Conservation (phyloP, 176 grass and related monocot species). For the Carex littledalei region DNA sequence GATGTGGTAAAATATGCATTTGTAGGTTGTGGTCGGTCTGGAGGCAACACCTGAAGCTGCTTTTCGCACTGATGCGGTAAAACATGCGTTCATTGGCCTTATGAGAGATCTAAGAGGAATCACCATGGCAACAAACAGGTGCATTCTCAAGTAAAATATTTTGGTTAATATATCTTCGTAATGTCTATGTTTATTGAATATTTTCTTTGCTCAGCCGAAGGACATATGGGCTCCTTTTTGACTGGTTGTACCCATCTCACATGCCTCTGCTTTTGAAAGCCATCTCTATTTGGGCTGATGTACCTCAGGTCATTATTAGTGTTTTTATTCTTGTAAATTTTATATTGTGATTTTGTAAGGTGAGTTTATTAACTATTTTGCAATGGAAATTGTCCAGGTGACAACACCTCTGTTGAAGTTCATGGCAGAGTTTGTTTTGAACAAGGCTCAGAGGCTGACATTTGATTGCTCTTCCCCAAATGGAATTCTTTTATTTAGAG, state of each 20-base stretch:
- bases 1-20: background rate
- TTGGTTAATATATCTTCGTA: background rate
- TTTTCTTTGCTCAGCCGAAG: conserved; percentile 56
- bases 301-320: conserved; percentile 57
- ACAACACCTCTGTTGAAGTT: conserved; percentile 96
- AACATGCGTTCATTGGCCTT: conserved; percentile 87
- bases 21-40: conserved; percentile 66
- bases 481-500: conserved; percentile 95
- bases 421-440: conserved; percentile 88
- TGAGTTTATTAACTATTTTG: conserved; percentile 8
- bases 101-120: conserved; percentile 96
- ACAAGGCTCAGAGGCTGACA: conserved; percentile 94
- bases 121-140: conserved; percentile 96
- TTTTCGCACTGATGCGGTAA: conserved; percentile 71
- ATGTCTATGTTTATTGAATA: conserved; percentile 4
- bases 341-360: background rate
- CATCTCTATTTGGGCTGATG: conserved; percentile 71
- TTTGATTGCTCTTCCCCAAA: conserved; percentile 99
- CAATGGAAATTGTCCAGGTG: conserved; percentile 46
- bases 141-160: background rate
- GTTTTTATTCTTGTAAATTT: conserved; percentile 10
- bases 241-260: conserved; percentile 87
- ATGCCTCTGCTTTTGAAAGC: conserved; percentile 88
- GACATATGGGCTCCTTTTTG: conserved; percentile 92
- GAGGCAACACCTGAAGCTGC: conserved; percentile 76